Conservation (phyloP, 345 rosid species). For the Xanthoceras sorbifolium region DNA sequence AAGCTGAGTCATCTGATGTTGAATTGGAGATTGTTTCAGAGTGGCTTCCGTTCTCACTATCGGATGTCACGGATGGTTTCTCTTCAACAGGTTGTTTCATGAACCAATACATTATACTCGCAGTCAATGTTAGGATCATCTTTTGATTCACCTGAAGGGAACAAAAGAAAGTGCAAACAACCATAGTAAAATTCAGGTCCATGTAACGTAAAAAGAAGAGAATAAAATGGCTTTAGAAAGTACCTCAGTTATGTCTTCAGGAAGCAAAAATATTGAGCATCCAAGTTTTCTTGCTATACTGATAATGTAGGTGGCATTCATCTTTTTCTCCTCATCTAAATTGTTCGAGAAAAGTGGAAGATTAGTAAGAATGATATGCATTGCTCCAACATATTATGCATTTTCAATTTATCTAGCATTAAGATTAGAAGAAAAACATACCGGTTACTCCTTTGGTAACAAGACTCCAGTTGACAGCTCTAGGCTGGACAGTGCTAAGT, state of each 20-base stretch:
- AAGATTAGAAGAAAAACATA: constrained; percentile 26
- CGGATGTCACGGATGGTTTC: constrained; percentile 59
- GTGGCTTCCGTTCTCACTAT: constrained; percentile 61
- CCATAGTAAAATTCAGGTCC: not conserved
- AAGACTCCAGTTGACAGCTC: constrained; percentile 91
- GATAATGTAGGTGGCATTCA: constrained; percentile 94
- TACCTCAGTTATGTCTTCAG: constrained; percentile 97
- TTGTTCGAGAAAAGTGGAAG: constrained; percentile 4
- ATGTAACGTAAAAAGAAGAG: not conserved
- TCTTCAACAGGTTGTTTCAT: constrained; percentile 76
- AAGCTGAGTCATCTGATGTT: constrained; percentile 81
- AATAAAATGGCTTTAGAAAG: not conserved
- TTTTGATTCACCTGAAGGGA: constrained; percentile 87
- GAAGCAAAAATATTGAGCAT: constrained; percentile 94
- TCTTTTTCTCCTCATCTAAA: constrained; percentile 90
- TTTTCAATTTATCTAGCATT: not conserved
- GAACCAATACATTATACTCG: constrained; percentile 92
- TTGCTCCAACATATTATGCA: not conserved
- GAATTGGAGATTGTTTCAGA: constrained; percentile 60
- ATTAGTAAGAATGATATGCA: not conserved
- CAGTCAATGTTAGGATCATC: constrained; percentile 93
- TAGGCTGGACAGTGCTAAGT: constrained; percentile 87
- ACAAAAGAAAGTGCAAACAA: not conserved
- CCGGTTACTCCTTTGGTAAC: constrained; percentile 89
- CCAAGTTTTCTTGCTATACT: constrained; percentile 95